Base-by-base conservation (phyloP, 352 stramenopile genomes). In the Plasmopara viticola region DNA sequence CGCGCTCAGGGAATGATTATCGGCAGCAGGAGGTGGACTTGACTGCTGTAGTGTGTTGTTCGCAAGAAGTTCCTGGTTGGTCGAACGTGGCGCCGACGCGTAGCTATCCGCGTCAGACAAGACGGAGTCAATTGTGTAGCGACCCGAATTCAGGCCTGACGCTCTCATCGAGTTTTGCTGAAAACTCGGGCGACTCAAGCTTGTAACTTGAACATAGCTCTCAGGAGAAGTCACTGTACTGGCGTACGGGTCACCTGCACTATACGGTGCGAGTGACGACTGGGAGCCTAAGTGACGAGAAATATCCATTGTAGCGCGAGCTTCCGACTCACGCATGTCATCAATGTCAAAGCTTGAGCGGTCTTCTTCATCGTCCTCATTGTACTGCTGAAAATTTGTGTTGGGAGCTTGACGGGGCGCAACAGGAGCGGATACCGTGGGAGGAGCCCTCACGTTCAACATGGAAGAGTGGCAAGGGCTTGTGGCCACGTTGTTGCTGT, bases 271-370 rank as follows among this genome's bases (percentile, higher is more conserved):
- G 33, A 56, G 70, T 9, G 58, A 34, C 33, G 56, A n/a, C 35
- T 68, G 51, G 34, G 60, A 63, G n/a, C 38, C 39, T 33, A 55
- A 46, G 28, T 44, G 51, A 17, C 53, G 44, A 15, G 58, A 52
- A 25, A 58, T 33, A 5, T 58, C 41, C 10, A 50, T 64, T 12
- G 55, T 64, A n/a, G 60, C 61, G 39, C 45, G 68, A 35, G 62
- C 71, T 28, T 87, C 75, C 1, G 74, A 78, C 59, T 81, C 70
- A 20, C 79, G 79, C 68, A 87, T 83, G 61, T 90, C 76, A 40
- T 90, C 79, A 44, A 93, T 80, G 56, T 93, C 80, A 58, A 91
- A 93, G 60, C 83, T 93, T 8, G 78, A 84, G 40, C 83, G 83
- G 9, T 71, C 64, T 12, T 80, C 56, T 14, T 76, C 60, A 30